phyloP scores from a whole-genome alignment of 768 basidiomycete species.

The Calvatia gigantea region DNA sequence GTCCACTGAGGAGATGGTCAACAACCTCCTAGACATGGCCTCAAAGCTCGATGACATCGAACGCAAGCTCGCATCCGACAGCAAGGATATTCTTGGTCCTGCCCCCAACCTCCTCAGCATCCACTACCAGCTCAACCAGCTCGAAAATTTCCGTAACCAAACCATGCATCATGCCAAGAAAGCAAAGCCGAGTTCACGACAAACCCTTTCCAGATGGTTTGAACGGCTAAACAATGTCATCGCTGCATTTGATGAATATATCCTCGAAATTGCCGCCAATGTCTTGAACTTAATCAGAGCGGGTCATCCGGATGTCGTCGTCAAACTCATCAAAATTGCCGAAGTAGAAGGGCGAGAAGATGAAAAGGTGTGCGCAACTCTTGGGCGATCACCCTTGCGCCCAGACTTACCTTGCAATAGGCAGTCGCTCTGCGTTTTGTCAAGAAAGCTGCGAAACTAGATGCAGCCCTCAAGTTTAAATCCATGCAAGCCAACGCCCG shows the following conservation, averaged over 20 bases:
- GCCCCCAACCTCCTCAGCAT: slow-evolving; percentile 86
- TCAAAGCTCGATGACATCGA: slow-evolving; percentile 77
- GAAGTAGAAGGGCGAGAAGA: slow-evolving; percentile 93
- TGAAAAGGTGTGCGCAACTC: slow-evolving; percentile 67
- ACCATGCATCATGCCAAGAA: slow-evolving; percentile 93
- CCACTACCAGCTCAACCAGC: slow-evolving; percentile 88
- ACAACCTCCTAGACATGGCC: slow-evolving; percentile 91
- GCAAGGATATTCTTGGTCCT: slow-evolving; percentile 76
- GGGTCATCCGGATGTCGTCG: slow-evolving; percentile 82
- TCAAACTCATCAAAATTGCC: slow-evolving; percentile 88
- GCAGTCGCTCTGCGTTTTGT: slow-evolving; percentile 92
- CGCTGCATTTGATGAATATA: slow-evolving; percentile 80
- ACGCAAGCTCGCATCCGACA: slow-evolving; percentile 72
- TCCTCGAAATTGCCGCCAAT: slow-evolving; percentile 72
- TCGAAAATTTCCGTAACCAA: slow-evolving; percentile 92
- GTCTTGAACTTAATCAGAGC: slow-evolving; percentile 76
- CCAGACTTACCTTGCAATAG: slow-evolving; percentile 33
- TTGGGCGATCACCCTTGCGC: neutral
- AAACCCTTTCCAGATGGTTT: slow-evolving; percentile 75
- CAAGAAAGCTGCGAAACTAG: slow-evolving; percentile 89
- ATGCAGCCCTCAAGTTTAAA: slow-evolving; percentile 90
- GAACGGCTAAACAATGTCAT: slow-evolving; percentile 81
- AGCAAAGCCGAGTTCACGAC: slow-evolving; percentile 61
- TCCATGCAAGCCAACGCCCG: slow-evolving; percentile 93
- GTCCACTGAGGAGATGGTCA: slow-evolving; percentile 93